Conservation (phyloP, 2,329 filamentous ascomycete species). For the Cordyceps farinosa region DNA sequence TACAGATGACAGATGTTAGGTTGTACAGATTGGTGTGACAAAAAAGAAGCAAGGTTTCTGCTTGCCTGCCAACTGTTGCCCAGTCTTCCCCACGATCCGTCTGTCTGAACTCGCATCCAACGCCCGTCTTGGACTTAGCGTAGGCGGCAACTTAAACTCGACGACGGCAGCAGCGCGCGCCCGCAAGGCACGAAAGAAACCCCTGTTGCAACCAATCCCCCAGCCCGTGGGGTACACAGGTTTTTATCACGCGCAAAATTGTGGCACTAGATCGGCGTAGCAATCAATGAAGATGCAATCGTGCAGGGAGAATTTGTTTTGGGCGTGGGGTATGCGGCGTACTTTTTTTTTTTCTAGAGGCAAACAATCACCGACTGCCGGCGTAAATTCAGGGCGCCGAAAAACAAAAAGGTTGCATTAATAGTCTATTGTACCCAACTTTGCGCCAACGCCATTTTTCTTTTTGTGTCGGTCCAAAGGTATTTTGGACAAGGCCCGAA, state of each 20-base stretch:
- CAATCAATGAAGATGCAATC: not conserved
- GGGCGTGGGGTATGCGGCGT: not conserved
- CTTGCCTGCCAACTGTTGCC: no score
- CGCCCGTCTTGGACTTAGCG: no score
- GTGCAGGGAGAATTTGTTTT: not conserved
- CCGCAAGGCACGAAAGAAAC: no score
- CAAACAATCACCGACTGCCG: not conserved
- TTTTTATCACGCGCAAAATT: no score
- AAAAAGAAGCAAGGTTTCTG: no score
- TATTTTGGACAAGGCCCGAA: not conserved
- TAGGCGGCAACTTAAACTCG: no score
- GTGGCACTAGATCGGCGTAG: not conserved
- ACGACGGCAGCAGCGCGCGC: no score
- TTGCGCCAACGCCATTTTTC: conserved; percentile 1
- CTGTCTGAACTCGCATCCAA: no score
- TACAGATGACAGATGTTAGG: no score
- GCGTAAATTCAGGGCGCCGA: not conserved
- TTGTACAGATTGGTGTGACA: not conserved
- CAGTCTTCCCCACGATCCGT: no score
- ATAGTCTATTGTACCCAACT: not conserved
- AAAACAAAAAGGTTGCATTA: not conserved
- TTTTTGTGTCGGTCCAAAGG: no score
- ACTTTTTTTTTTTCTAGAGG: not conserved
- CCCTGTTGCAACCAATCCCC: not conserved
- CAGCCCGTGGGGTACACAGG: no score